These are phyloP conservation scores for Axilococcus clingmanii DNA, from an alignment of 139 green algal species.

Conservation along the genomic window DNA sequence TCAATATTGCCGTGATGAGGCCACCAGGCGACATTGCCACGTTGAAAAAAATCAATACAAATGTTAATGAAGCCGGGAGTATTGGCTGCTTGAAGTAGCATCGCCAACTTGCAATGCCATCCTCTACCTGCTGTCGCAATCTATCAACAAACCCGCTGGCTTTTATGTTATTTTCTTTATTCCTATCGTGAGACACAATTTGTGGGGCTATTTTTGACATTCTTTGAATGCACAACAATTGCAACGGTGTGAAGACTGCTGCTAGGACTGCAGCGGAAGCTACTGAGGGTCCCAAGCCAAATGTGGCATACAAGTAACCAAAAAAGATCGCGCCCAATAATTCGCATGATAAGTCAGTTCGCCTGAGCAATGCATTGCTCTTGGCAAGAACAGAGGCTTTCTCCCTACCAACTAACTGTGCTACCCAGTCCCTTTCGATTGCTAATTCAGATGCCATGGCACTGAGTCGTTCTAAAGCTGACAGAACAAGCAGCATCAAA, in stretches of 20 bases:
- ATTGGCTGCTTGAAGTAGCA: constrained; percentile 35
- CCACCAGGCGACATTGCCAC: constrained; percentile 33
- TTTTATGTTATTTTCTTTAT: constrained; percentile 5
- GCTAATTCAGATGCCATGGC: constrained; percentile 26
- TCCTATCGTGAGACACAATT: constrained; percentile 16
- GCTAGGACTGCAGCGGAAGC: constrained; percentile 12
- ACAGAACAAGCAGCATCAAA: constrained; percentile 15
- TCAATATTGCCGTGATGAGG: constrained; percentile 35
- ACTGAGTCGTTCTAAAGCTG: constrained; percentile 16
- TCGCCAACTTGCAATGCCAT: constrained; percentile 17
- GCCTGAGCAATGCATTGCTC: constrained; percentile 26
- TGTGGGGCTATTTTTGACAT: constrained; percentile 14
- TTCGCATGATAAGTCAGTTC: constrained; percentile 29
- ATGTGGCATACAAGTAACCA: constrained; percentile 21
- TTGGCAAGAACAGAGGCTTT: constrained; percentile 19
- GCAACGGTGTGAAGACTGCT: constrained; percentile 4
- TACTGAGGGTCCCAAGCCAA: constrained; percentile 8
- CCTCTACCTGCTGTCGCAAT: constrained; percentile 1
- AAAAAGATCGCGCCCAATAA: constrained; percentile 26
- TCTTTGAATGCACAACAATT: constrained; percentile 17
- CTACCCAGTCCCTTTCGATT: constrained; percentile 39
- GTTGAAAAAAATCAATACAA: constrained; percentile 44
- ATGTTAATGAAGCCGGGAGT: constrained; percentile 33
- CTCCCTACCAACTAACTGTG: constrained; percentile 25
- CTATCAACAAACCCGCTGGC: constrained; percentile 1